These are phyloP conservation scores for Leishmania gerbilli DNA, from an alignment of 208 protist species.

Conservation along the genomic window DNA sequence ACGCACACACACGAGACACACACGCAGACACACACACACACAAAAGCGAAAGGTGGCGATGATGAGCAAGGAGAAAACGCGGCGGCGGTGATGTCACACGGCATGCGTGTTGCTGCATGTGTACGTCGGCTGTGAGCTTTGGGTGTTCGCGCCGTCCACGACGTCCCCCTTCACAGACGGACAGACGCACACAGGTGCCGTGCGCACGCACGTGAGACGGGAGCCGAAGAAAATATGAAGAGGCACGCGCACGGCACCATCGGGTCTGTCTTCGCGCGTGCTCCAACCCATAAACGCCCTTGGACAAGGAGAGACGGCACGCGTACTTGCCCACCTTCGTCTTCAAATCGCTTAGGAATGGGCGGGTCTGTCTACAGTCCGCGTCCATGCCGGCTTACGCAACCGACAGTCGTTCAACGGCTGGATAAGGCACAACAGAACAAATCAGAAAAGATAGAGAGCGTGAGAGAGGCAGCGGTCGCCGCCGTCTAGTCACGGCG, in stretches of 20 bases:
- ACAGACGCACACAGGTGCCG: not conserved
- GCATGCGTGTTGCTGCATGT: too few relatives aligned
- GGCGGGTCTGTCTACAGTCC: not conserved
- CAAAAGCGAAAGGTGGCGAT: not conserved
- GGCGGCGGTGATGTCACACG: too few relatives aligned
- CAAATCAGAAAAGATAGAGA: not conserved
- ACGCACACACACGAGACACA: too few relatives aligned
- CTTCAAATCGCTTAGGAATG: not conserved
- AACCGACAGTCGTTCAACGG: not conserved
- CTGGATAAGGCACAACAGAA: not conserved
- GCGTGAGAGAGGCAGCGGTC: too few relatives aligned
- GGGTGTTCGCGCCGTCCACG: not conserved
- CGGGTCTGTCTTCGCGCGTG: not conserved
- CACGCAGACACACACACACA: too few relatives aligned
- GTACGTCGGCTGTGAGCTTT: not conserved
- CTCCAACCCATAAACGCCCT: not conserved
- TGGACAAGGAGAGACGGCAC: not conserved
- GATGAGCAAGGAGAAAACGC: too few relatives aligned
- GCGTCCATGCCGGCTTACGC: not conserved
- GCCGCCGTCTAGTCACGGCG: too few relatives aligned
- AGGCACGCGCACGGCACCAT: not conserved
- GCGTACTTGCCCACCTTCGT: not conserved
- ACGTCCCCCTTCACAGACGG: not conserved
- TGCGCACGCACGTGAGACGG: not conserved
- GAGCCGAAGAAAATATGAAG: too few relatives aligned